Evolutionary conservation across 1,284 basidiomycete species (phyloP).

Genomic region (Athelia psychrophila): DNA sequence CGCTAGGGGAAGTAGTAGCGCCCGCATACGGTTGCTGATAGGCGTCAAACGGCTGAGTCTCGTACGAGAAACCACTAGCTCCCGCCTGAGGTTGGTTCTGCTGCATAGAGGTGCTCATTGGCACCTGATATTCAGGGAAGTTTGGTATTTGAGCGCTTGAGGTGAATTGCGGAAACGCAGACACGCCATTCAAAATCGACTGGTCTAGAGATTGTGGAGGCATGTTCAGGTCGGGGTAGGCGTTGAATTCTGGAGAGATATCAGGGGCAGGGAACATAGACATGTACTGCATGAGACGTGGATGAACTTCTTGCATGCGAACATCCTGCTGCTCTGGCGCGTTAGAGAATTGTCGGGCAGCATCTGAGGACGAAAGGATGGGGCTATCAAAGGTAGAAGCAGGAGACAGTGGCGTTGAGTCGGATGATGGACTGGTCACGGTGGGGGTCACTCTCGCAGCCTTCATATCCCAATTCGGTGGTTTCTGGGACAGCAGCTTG

Average conservation of each 20-base stretch:
- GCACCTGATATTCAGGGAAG: not conserved
- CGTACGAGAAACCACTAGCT: not conserved
- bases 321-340: not conserved
- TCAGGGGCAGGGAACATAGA: conserved; percentile 34
- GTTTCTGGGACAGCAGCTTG: conserved; percentile 39
- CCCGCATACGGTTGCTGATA: not conserved
- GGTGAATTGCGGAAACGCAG: not conserved
- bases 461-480: not conserved
- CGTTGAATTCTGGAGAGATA: conserved; percentile 8
- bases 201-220: not conserved
- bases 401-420: conserved; percentile 10
- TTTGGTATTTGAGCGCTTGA: not conserved
- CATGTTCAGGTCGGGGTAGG: not conserved
- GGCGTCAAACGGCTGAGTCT: not conserved
- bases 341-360: too few species aligned
- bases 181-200: not conserved
- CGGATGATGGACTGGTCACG: conserved; percentile 4
- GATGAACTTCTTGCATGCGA: conserved; percentile 41
- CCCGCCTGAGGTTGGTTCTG: not conserved
- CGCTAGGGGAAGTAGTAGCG: not conserved
- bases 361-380: too few species aligned
- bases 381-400: conserved; percentile 9
- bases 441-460: conserved; percentile 1
- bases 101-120: not conserved
- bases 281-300: conserved; percentile 46